phyloP scores from a whole-genome alignment of 176 grass and related monocot species.

The Oryza officinalis region DNA sequence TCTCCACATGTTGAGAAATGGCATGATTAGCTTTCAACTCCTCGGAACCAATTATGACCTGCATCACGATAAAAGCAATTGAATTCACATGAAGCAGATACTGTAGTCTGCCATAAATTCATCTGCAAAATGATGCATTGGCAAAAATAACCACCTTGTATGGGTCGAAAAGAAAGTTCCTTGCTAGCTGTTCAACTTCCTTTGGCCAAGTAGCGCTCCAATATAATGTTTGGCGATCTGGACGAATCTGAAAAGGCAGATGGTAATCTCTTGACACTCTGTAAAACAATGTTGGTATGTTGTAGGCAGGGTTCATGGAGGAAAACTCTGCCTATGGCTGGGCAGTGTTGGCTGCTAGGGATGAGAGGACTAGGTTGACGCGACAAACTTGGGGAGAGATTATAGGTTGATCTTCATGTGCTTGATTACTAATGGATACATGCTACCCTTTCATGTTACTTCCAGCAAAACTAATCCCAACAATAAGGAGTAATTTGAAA shows the following conservation, averaged over 20 bases:
- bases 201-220: slow-evolving; percentile 99
- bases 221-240: slow-evolving; percentile 93
- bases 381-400: neutral
- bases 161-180: slow-evolving; percentile 87
- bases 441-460: neutral
- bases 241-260: slow-evolving; percentile 78
- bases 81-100: slow-evolving; percentile 38
- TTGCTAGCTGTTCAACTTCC: slow-evolving; percentile 94
- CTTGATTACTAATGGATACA: neutral
- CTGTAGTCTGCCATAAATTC: slow-evolving; percentile 18
- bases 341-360: neutral
- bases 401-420: too few relatives aligned
- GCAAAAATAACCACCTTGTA: slow-evolving; percentile 68
- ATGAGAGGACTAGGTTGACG: neutral
- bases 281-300: neutral
- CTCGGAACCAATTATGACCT: slow-evolving; percentile 96
- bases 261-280: slow-evolving; percentile 13
- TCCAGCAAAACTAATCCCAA: neutral
- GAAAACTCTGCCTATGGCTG: neutral
- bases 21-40: slow-evolving; percentile 99
- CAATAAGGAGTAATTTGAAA: neutral
- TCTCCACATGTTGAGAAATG: slow-evolving; percentile 91
- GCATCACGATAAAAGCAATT: slow-evolving; percentile 13
- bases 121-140: slow-evolving; percentile 13
- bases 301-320: neutral